Evolutionary conservation across 768 basidiomycete species (phyloP), one percentile per base, ranked within the genome.

Genomic region (Coprinopsis sp.): DNA sequence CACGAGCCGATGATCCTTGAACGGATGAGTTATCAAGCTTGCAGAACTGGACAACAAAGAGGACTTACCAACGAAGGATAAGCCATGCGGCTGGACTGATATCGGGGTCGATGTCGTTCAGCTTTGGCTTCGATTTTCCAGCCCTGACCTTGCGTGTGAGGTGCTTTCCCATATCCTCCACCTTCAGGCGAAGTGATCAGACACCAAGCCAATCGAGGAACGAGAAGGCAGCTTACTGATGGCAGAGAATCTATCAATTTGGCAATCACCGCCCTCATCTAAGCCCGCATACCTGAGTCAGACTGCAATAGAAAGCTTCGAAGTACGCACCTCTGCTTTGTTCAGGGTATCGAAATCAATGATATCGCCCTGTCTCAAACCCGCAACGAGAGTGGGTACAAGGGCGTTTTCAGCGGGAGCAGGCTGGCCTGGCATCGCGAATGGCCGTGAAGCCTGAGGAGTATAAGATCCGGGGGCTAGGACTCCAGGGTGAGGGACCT

Each of bases 1-100:
- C 82, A 85, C 12, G 84, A 85, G 0, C 81, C 84, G 22, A 87
- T 75, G 64, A 77, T 80, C 79, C 82, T 81, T 41, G 1, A 29
- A 34, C 22, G n/a, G 12, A 43, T 5, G 3, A 37, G 13, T n/a
- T 13, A 14, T 19, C 18, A 23, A 14, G 27, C 25, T 14, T n/a
- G 23, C 7, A 27, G 6, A 42, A 22, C 40, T 30, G 37, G 6
- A 36, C 30, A 41, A 51, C 19, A 7, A 28, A 36, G 47, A 30
- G 28, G 24, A 55, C 55, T 34, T 54, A 80, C 83, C 82, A 86
- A 37, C 82, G 74, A 37, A 87, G 62, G 23, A 85, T 63, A 1
- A 71, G 70, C 84, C 84, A 86, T 0, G 83, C 81, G 1, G 82
- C 81, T 4, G 78, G 74, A 10, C 73, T 63, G 28, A 84, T 55